Evolutionary conservation across 2,329 filamentous ascomycete species (phyloP).

Genomic region (Fusarium dlaminii): DNA sequence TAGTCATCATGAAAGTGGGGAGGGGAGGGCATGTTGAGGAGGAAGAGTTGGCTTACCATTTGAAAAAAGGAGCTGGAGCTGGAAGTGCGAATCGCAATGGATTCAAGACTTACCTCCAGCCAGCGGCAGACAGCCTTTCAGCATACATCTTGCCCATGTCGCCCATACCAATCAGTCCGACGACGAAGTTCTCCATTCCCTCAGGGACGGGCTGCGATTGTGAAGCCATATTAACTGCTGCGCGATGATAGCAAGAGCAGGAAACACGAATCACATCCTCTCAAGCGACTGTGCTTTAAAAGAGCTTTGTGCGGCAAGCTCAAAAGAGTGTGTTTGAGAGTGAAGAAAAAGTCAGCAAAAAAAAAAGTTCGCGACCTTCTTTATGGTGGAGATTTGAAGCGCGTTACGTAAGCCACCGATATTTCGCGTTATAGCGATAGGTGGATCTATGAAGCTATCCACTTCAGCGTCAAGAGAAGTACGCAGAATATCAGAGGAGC

Average conservation of each 20-base stretch:
- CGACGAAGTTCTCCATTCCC: constrained; percentile 74
- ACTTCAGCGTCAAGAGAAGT: constrained; percentile 20
- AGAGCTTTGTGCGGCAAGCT: constrained; percentile 22
- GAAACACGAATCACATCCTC: constrained; percentile 43
- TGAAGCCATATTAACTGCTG: constrained; percentile 46
- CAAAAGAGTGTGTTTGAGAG: constrained; percentile 17
- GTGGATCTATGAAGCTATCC: constrained; percentile 31
- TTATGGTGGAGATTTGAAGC: constrained; percentile 34
- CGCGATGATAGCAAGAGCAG: constrained; percentile 38
- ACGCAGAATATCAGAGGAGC: constrained; percentile 7
- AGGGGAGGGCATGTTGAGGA: neutral
- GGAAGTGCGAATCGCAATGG: constrained; percentile 13
- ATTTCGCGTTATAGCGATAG: constrained; percentile 40
- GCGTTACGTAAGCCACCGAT: constrained; percentile 33
- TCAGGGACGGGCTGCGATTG: constrained; percentile 44
- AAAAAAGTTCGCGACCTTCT: constrained; percentile 40
- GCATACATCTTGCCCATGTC: constrained; percentile 99
- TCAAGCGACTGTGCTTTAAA: constrained; percentile 24
- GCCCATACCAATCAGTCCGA: constrained; percentile 98
- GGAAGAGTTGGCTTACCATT: constrained; percentile 38
- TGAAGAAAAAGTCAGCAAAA: constrained; percentile 24
- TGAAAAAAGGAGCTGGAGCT: constrained; percentile 15
- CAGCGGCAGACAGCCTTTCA: constrained; percentile 84
- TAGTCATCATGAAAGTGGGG: constrained; percentile 85
- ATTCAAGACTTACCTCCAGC: constrained; percentile 80